A percentile compares a stretch with the other conserved stretches of the same genome.
These are phyloP conservation scores for Aschersonia sp. DNA, from an alignment of 2,329 filamentous ascomycete genomes.

Conservation along the genomic window DNA sequence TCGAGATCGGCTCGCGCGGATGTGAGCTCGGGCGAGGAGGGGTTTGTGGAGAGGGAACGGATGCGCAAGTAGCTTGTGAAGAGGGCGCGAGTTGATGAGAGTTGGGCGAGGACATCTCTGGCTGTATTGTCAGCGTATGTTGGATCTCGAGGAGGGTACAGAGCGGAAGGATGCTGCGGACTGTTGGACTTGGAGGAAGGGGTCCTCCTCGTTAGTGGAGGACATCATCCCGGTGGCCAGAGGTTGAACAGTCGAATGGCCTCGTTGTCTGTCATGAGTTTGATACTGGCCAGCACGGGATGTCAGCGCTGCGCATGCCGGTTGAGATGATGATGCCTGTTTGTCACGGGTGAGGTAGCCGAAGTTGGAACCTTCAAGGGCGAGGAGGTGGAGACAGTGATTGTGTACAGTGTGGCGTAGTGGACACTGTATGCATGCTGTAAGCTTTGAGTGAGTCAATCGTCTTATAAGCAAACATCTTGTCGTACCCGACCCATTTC, in stretches of 20 bases:
- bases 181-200: conserved; percentile 61
- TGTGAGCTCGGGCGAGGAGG: conserved; percentile 71
- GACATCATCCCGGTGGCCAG: conserved; percentile 42
- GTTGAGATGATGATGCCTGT: not conserved
- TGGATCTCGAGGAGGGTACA: not conserved
- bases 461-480: not conserved
- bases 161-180: conserved; percentile 19
- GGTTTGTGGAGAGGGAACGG: conserved; percentile 62
- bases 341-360: not conserved
- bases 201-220: conserved; percentile 52
- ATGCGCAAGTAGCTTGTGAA: conserved; percentile 95
- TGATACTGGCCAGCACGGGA: no score
- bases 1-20: conserved; percentile 60
- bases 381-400: not conserved
- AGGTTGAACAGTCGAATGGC: not conserved
- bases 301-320: not conserved
- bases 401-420: not conserved
- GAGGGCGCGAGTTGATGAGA: conserved; percentile 67
- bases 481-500: not conserved
- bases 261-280: not conserved
- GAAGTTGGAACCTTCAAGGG: no score
- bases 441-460: not conserved
- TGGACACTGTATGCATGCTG: not conserved
- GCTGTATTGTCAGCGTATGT: not conserved
- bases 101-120: conserved; percentile 78